phyloP scores from a whole-genome alignment of 495 filamentous ascomycete species.

The Daldinia grandis region DNA sequence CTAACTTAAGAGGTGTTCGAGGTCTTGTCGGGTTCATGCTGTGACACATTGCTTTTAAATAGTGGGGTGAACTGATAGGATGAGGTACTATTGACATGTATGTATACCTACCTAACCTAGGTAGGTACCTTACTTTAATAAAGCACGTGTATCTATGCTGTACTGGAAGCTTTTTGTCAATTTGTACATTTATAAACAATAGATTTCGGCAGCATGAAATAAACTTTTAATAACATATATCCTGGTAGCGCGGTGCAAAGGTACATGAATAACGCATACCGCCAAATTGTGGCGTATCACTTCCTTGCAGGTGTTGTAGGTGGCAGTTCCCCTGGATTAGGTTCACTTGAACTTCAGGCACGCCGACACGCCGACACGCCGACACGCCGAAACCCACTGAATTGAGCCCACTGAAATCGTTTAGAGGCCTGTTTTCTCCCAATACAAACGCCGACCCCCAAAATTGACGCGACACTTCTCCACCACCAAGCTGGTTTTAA shows the following conservation, averaged over 20 bases:
- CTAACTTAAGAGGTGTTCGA: background rate
- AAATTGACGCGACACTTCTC: constrained; percentile 31
- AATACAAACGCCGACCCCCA: constrained; percentile 31
- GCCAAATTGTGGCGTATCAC: constrained; percentile 26
- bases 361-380: constrained; percentile 16
- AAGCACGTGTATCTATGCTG: background rate
- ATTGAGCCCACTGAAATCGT: constrained; percentile 34
- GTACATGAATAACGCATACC: background rate
- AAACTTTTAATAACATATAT: background rate
- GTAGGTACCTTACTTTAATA: background rate
- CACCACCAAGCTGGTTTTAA: constrained; percentile 6
- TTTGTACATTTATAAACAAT: background rate
- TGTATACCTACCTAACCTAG: no score
- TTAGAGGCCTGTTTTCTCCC: constrained; percentile 29
- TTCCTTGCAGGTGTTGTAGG: constrained; percentile 34
- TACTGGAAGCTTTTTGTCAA: background rate
- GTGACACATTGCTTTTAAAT: constrained; percentile 18
- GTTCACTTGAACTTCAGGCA: constrained; percentile 35
- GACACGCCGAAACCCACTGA: no score
- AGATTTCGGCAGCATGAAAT: background rate
- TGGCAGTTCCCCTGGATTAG: constrained; percentile 29
- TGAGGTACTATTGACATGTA: background rate
- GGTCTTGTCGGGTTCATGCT: constrained; percentile 2
- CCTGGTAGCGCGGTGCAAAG: constrained; percentile 7
- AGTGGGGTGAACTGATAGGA: constrained; percentile 17